These are phyloP conservation scores for Echites panduratus DNA, from an alignment of 257 asterid genomes.

Conservation along the genomic window DNA sequence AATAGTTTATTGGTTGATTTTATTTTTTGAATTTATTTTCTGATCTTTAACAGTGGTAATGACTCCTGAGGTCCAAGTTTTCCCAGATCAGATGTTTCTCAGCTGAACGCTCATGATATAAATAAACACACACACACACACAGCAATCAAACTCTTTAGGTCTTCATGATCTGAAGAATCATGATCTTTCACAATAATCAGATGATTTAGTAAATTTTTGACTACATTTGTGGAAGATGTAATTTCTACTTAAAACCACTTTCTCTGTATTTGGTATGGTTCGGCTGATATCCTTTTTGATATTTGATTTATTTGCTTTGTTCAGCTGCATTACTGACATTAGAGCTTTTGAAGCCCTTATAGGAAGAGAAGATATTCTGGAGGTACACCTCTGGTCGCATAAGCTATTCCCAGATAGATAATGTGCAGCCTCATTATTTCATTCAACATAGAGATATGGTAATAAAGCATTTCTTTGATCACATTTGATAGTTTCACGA, in stretches of 20 bases:
- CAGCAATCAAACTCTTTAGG: too few relatives aligned
- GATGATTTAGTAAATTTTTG: background rate
- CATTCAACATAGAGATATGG: background rate
- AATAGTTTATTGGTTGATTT: background rate
- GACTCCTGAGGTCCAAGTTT: background rate
- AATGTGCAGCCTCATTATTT: background rate
- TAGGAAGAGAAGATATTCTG: background rate
- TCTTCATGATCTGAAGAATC: background rate
- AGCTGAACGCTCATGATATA: background rate
- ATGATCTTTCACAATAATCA: background rate
- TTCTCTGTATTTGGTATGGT: background rate
- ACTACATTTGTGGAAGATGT: background rate
- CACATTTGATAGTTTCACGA: background rate
- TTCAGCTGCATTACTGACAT: background rate
- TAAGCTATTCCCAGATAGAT: background rate
- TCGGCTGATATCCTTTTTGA: background rate
- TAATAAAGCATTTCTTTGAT: background rate
- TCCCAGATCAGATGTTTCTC: background rate
- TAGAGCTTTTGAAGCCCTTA: background rate
- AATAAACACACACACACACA: background rate
- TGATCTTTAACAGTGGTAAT: background rate
- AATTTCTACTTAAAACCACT: background rate
- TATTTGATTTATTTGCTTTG: background rate
- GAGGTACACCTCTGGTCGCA: background rate
- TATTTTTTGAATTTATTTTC: background rate